Percentiles rank a stretch among this genome's conserved stretches.
Conservation (phyloP, 345 rosid species). For the Ricinus communis region DNA sequence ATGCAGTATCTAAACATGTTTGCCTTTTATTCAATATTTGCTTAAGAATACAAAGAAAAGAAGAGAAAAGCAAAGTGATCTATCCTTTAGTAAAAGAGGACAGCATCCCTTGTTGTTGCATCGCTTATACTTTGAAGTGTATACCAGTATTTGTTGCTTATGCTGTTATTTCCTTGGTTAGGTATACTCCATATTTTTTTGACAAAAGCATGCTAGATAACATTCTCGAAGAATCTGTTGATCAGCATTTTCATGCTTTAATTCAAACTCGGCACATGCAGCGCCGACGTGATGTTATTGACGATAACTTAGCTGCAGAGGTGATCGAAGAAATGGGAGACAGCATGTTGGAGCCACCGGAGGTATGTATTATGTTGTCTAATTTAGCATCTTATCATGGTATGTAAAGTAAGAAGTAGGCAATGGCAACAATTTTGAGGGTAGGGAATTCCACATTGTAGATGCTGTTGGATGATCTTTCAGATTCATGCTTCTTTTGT, state of each 20-base stretch:
- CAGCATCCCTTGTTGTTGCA: not conserved
- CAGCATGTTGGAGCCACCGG: slow-evolving; percentile 83
- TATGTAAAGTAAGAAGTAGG: not conserved
- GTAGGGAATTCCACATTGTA: too few relatives aligned
- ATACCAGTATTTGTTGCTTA: slow-evolving; percentile 15
- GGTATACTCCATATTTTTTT: slow-evolving; percentile 98
- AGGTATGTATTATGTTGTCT: slow-evolving; percentile 47
- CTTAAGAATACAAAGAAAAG: not conserved
- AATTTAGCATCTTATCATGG: not conserved
- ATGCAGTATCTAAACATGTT: not conserved
- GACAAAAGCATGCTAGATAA: slow-evolving; percentile 87
- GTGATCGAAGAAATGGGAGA: slow-evolving; percentile 90
- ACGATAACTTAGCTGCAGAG: slow-evolving; percentile 73
- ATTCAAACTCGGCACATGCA: slow-evolving; percentile 88
- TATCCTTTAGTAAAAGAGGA: not conserved
- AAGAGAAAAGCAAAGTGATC: not conserved
- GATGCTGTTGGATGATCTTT: too few relatives aligned
- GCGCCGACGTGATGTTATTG: slow-evolving; percentile 75
- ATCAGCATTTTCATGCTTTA: slow-evolving; percentile 82
- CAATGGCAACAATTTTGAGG: slow-evolving; percentile 5
- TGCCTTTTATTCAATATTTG: not conserved
- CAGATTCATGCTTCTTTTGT: not conserved
- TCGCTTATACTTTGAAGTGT: not conserved
- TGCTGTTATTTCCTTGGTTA: slow-evolving; percentile 26
- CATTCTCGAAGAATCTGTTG: slow-evolving; percentile 94